Conservation (phyloP, 371 early-diverging fungal species). For the Dinochytrium kinnereticum region DNA sequence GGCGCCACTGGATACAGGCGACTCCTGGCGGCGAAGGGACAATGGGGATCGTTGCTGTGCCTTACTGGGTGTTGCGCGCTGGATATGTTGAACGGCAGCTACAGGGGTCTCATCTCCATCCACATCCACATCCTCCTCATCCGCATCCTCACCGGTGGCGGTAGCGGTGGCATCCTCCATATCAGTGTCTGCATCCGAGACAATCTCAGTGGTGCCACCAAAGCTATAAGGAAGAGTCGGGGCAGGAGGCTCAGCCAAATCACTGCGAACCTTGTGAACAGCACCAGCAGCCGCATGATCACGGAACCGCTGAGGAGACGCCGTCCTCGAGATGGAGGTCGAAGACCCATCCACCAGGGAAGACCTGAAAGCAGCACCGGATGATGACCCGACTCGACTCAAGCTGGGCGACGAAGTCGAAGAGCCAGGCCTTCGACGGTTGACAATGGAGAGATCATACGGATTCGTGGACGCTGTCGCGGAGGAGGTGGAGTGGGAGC, state of each 20-base stretch:
- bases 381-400: background rate
- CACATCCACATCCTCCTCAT: conserved; percentile 29
- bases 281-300: background rate
- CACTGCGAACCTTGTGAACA: background rate
- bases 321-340: background rate
- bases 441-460: conserved; percentile 2
- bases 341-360: background rate
- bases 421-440: background rate
- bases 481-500: background rate
- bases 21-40: conserved; percentile 1
- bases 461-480: background rate
- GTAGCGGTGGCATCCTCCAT: conserved; percentile 27
- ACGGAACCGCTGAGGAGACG: background rate
- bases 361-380: background rate
- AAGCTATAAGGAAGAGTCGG: conserved; percentile 34
- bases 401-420: background rate
- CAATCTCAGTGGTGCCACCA: conserved; percentile 31
- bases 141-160: conserved; percentile 32
- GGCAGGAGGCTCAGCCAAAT: background rate
- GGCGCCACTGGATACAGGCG: conserved; percentile 3
- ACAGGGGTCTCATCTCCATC: conserved; percentile 14
- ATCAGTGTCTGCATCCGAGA: conserved; percentile 36
- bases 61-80: no score
- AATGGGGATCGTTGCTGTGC: background rate
- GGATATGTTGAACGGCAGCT: no score